Conservation (phyloP, 352 stramenopile species). For the Pythium phragmitis region DNA sequence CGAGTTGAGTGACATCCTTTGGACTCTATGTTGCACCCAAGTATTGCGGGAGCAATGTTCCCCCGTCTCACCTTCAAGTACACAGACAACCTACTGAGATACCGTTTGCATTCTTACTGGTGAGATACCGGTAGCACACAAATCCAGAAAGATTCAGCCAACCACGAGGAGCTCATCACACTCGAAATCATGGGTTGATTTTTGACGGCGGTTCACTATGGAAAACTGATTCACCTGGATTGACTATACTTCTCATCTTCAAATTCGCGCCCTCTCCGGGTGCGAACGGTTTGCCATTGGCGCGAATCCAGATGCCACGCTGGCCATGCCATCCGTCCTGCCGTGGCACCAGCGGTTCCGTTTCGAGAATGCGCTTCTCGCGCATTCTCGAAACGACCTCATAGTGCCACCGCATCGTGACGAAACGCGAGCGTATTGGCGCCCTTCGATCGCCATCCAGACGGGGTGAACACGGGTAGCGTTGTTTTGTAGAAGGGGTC, state of each 20-base stretch:
- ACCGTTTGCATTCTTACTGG: background rate
- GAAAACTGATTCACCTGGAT: slow-evolving; percentile 3
- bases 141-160: slow-evolving; percentile 12
- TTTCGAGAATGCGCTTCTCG: slow-evolving; percentile 18
- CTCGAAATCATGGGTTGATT: slow-evolving; percentile 18
- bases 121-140: background rate
- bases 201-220: slow-evolving; percentile 18
- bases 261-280: background rate
- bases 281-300: background rate
- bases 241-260: slow-evolving; percentile 4
- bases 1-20: background rate
- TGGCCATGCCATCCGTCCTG: slow-evolving; percentile 19
- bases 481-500: background rate
- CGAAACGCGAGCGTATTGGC: background rate
- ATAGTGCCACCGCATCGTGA: slow-evolving; percentile 17
- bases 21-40: background rate
- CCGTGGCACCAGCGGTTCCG: background rate
- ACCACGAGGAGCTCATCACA: background rate
- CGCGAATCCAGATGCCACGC: background rate
- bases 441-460: background rate
- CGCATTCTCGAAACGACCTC: slow-evolving; percentile 26
- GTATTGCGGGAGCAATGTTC: background rate
- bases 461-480: background rate
- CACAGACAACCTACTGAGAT: no score
- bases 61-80: no score